Base-by-base conservation (phyloP, 257 asterid species). In the Plectranthus barbatus region DNA sequence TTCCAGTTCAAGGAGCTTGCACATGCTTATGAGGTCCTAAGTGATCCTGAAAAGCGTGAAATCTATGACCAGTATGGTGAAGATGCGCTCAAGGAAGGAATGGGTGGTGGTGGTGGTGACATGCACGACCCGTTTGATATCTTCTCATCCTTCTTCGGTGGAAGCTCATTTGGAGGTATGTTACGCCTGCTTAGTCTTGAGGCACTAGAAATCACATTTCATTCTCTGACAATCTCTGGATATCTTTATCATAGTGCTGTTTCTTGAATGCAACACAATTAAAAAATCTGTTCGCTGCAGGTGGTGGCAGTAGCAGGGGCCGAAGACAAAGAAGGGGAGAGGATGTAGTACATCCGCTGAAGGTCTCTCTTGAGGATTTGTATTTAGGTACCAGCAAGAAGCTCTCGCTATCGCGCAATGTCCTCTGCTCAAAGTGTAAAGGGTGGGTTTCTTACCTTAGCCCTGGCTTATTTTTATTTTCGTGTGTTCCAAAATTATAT, bases 41-140 rank as follows among this genome's bases (percentile, higher is more conserved):
- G n/a, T n/a, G n/a, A n/a, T n/a, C n/a, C n/a, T n/a, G n/a, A n/a
- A n/a, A n/a, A n/a, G n/a, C n/a, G n/a, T n/a, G n/a, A n/a, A n/a
- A n/a, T n/a, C n/a, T n/a, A n/a, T n/a, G n/a, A n/a, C 39, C 87
- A 78, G 62, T 81, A 81, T 68, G 87, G 87, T 48, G 87, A 81
- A 63, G 87, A 81, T 21, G 87, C 82, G 17, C 82, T 81, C 18
- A 78, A 81, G 69, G 87, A 81, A 68, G 87, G 87, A 68, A 81
- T 78, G 82, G 80, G 79, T 11, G 80, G 82, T 17, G 80, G 80
- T 9, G 76, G 82, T 20, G 84, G n/a, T n/a, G n/a, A 75, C 14
- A 72, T 72, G 78, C 84, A 81, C 1, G 82, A 78, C 57, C 84
- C 87, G 12, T 81, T 81, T 47, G 84, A 78, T 68, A 78, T 81